These are phyloP conservation scores for Podospora anserina DNA, from an alignment of 495 filamentous ascomycete genomes.

Conservation along the genomic window DNA sequence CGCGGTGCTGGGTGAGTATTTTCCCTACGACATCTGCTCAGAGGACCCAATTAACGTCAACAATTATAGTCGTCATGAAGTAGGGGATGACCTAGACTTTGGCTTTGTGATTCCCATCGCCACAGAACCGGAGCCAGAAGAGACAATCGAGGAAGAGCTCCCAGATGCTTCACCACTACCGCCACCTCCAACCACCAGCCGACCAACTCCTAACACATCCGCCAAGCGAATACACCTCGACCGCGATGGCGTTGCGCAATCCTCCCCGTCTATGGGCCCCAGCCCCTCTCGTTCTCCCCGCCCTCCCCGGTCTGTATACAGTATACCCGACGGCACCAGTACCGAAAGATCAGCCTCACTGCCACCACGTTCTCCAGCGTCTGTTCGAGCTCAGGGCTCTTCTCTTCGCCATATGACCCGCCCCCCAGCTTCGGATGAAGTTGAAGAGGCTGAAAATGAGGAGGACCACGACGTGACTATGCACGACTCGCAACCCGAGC, in stretches of 20 bases:
- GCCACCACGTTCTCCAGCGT: neutral
- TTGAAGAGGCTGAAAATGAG: neutral
- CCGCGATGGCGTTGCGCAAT: neutral
- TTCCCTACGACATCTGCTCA: neutral
- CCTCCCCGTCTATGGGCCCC: neutral
- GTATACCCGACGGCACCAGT: neutral
- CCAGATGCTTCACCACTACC: slow-evolving; percentile 6
- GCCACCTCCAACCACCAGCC: neutral
- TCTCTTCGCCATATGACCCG: slow-evolving; percentile 4
- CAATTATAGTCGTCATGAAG: neutral
- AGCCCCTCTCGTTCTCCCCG: neutral
- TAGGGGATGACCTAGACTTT: slow-evolving; percentile 3
- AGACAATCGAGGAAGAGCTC: neutral
- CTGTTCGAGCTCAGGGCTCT: neutral
- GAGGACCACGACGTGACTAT: neutral
- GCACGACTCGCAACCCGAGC: neutral
- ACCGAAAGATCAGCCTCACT: neutral
- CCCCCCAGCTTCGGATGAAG: slow-evolving; percentile 4
- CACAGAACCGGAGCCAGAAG: neutral
- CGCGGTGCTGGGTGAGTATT: slow-evolving; percentile 8
- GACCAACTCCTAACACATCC: slow-evolving; percentile 8
- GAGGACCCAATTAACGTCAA: neutral
- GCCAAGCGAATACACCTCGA: slow-evolving; percentile 5
- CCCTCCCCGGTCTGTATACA: neutral
- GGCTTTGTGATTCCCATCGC: slow-evolving; percentile 5